A percentile compares a stretch with the other conserved stretches of the same genome.
Evolutionary conservation across 169 alveolate genomes (phyloP).

Genomic region (Toxoplasma gondii): DNA sequence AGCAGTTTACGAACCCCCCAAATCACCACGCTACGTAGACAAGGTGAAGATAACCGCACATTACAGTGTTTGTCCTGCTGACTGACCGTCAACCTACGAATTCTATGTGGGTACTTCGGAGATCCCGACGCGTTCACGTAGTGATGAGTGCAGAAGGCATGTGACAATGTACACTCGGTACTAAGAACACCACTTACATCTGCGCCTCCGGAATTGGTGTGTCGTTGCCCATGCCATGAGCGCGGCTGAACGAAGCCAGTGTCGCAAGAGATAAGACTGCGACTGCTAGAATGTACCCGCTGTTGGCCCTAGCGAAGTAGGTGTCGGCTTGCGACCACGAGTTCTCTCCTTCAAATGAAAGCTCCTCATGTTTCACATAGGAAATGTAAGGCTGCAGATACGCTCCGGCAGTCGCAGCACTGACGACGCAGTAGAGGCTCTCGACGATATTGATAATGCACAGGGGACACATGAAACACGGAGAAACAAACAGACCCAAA

Average conservation of each 20-base stretch:
- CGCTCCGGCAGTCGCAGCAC: slow-evolving; percentile 20
- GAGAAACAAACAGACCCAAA: slow-evolving; percentile 36
- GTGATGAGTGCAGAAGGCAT: no score
- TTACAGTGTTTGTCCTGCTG: no score
- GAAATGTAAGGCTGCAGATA: slow-evolving; percentile 41
- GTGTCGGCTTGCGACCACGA: slow-evolving; percentile 26
- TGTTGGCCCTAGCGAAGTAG: slow-evolving; percentile 42
- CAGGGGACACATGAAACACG: slow-evolving; percentile 50
- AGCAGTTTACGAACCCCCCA: not conserved
- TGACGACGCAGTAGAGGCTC: slow-evolving; percentile 19
- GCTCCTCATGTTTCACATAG: not conserved
- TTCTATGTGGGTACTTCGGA: no score
- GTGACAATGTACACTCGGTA: no score
- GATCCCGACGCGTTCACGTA: no score
- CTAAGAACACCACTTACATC: not conserved
- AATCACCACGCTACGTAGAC: not conserved
- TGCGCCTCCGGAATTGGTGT: slow-evolving; percentile 49
- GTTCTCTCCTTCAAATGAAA: not conserved
- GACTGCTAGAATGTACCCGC: slow-evolving; percentile 39
- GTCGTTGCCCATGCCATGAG: slow-evolving; percentile 38
- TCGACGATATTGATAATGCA: slow-evolving; percentile 46
- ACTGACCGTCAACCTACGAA: no score
- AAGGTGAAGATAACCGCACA: not conserved
- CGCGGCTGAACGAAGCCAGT: slow-evolving; percentile 12
- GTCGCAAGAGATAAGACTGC: slow-evolving; percentile 32